Evolutionary conservation across 257 asterid species (phyloP).

Genomic region (Gentiana straminea): DNA sequence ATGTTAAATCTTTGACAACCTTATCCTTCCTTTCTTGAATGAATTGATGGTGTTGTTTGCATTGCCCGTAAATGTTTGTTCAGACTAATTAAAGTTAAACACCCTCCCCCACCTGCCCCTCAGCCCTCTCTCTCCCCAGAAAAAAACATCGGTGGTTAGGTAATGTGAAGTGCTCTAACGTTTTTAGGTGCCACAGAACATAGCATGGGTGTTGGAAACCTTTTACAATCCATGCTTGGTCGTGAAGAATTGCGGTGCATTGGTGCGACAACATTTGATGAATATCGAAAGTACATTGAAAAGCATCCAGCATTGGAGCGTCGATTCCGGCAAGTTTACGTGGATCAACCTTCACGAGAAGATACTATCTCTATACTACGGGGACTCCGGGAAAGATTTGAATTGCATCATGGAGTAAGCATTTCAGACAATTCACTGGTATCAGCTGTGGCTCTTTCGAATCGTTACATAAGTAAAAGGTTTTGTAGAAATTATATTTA

Average conservation of each 20-base stretch:
- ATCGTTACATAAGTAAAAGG: conserved; percentile 83
- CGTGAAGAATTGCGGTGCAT: conserved; percentile 59
- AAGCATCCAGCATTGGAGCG: too few species aligned
- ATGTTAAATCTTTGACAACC: background rate
- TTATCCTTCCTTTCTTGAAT: background rate
- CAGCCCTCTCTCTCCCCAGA: too few species aligned
- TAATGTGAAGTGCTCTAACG: background rate
- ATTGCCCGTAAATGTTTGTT: background rate
- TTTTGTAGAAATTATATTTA: too few species aligned
- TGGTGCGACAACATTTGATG: too few species aligned
- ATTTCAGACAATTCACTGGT: conserved; percentile 89
- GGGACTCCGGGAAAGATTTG: conserved; percentile 89
- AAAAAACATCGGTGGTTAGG: too few species aligned
- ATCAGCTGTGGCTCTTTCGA: conserved; percentile 82
- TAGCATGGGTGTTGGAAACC: conserved; percentile 98
- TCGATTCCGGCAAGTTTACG: too few species aligned
- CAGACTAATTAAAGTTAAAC: background rate
- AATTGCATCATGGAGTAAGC: conserved; percentile 93
- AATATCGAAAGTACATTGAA: too few species aligned
- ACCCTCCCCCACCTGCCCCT: background rate
- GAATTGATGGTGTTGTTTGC: background rate
- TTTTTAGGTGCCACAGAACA: conserved; percentile 80
- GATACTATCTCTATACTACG: conserved; percentile 90
- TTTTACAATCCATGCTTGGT: conserved; percentile 94
- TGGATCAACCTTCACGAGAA: conserved; percentile 40